Evolutionary conservation across 495 filamentous ascomycete species (phyloP).

Genomic region (Penicillium psychrofluorescens): DNA sequence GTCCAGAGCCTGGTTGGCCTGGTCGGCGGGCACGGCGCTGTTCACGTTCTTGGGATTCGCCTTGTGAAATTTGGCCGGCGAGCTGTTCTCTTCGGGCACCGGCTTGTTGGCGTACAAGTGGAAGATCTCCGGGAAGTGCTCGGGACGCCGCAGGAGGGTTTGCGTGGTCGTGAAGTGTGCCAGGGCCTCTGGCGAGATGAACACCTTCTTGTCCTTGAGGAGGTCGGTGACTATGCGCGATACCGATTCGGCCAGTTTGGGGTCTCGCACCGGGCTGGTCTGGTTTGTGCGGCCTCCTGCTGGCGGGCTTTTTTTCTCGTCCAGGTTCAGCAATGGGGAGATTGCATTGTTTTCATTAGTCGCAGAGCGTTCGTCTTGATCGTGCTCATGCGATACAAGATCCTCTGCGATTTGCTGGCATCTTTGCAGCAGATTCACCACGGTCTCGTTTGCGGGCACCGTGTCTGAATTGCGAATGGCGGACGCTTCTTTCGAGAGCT

Average conservation of each 20-base stretch:
- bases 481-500: slow-evolving; percentile 19
- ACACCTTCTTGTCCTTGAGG: slow-evolving; percentile 66
- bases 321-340: slow-evolving; percentile 44
- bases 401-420: slow-evolving; percentile 36
- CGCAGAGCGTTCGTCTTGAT: slow-evolving; percentile 9
- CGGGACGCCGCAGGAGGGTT: slow-evolving; percentile 57
- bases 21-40: slow-evolving; percentile 58
- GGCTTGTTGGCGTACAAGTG: slow-evolving; percentile 80
- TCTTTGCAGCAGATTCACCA: slow-evolving; percentile 34
- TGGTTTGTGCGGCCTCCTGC: slow-evolving; percentile 6
- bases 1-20: slow-evolving; percentile 64
- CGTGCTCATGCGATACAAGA: slow-evolving; percentile 23
- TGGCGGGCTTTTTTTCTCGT: slow-evolving; percentile 30
- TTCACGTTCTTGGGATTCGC: slow-evolving; percentile 60
- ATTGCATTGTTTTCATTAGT: slow-evolving; percentile 30
- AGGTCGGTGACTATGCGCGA: slow-evolving; percentile 54
- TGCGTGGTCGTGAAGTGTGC: slow-evolving; percentile 65
- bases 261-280: slow-evolving; percentile 7
- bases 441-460: slow-evolving; percentile 30
- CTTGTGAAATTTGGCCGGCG: slow-evolving; percentile 49
- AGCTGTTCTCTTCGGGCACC: slow-evolving; percentile 52
- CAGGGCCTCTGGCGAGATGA: slow-evolving; percentile 69
- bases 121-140: slow-evolving; percentile 72
- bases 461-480: slow-evolving; percentile 23
- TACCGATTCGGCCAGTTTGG: slow-evolving; percentile 32